phyloP scores from a whole-genome alignment of 805 yeast species.

The Kurtzmaniella cleridarum region DNA sequence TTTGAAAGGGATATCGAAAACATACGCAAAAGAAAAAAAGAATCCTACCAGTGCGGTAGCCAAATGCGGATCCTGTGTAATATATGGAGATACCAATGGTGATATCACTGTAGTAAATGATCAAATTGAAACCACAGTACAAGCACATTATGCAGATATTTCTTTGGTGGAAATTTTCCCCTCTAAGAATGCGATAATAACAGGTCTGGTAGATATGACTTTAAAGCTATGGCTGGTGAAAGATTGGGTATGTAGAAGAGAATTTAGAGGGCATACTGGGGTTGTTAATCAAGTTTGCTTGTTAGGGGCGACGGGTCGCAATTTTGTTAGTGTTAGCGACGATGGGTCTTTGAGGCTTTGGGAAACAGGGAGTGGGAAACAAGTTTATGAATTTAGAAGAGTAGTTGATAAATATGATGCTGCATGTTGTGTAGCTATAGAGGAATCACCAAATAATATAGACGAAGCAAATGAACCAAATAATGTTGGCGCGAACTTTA shows the following conservation, averaged over 20 bases:
- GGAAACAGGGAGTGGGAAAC: conserved; percentile 12
- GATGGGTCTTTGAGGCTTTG: conserved; percentile 12
- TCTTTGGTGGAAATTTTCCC: conserved; percentile 9
- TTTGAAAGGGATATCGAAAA: not conserved
- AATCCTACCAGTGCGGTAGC: not conserved
- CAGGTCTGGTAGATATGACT: conserved; percentile 11
- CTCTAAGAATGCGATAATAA: conserved; percentile 11
- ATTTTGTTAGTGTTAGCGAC: conserved; percentile 10
- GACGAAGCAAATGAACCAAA: conserved; percentile 4
- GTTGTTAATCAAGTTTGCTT: conserved; percentile 7
- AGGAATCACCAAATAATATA: not conserved
- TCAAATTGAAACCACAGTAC: not conserved
- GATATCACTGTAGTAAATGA: not conserved
- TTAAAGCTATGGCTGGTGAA: conserved; percentile 11
- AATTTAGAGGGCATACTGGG: conserved; percentile 8
- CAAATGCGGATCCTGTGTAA: not conserved
- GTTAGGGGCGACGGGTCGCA: conserved; percentile 13
- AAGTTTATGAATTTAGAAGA: conserved; percentile 9
- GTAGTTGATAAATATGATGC: conserved; percentile 8
- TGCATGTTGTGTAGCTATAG: conserved; percentile 4
- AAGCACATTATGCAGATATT: conserved; percentile 11
- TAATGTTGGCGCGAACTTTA: not conserved
- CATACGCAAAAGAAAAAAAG: not conserved
- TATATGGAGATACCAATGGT: conserved; percentile 3
- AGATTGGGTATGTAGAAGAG: conserved; percentile 5